Evolutionary conservation across 2,329 filamentous ascomycete species (phyloP).

Genomic region (Colletotrichum nymphaeae): DNA sequence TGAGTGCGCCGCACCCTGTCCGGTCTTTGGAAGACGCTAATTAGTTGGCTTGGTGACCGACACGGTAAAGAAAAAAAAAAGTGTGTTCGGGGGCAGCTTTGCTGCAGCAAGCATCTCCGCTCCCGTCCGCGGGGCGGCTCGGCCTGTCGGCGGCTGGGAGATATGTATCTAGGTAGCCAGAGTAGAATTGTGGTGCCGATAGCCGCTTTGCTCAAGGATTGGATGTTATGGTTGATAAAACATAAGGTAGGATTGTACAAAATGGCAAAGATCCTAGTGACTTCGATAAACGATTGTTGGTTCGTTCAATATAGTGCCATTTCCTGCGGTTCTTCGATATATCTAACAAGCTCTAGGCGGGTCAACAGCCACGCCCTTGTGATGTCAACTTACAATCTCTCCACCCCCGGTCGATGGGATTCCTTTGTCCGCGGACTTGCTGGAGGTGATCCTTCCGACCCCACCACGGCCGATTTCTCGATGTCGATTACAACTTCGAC

Average conservation of each 20-base stretch:
- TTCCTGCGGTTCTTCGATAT: background rate
- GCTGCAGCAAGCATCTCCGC: background rate
- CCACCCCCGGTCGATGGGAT: background rate
- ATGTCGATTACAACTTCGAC: slow-evolving; percentile 51
- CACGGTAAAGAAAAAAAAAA: background rate
- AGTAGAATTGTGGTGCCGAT: slow-evolving; percentile 8
- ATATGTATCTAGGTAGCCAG: background rate
- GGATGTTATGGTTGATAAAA: background rate
- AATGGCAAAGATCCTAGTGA: background rate
- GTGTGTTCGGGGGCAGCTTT: background rate
- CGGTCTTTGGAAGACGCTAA: background rate
- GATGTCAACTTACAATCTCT: slow-evolving; percentile 18
- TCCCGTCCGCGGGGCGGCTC: slow-evolving; percentile 4
- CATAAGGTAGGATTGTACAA: background rate
- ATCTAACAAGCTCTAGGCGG: slow-evolving; percentile 12
- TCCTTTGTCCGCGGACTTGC: slow-evolving; percentile 17
- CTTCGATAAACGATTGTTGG: background rate
- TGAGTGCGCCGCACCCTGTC: slow-evolving; percentile 24
- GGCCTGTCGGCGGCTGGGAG: slow-evolving; percentile 5
- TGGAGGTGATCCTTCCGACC: background rate
- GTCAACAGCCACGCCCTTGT: slow-evolving; percentile 7
- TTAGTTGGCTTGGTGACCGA: background rate
- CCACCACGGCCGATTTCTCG: background rate
- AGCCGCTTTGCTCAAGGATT: background rate
- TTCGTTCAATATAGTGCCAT: background rate